A percentile compares a stretch with the other conserved stretches of the same genome.
Evolutionary conservation across 768 basidiomycete species (phyloP).

Genomic region (Dacryopinax primogenitus): DNA sequence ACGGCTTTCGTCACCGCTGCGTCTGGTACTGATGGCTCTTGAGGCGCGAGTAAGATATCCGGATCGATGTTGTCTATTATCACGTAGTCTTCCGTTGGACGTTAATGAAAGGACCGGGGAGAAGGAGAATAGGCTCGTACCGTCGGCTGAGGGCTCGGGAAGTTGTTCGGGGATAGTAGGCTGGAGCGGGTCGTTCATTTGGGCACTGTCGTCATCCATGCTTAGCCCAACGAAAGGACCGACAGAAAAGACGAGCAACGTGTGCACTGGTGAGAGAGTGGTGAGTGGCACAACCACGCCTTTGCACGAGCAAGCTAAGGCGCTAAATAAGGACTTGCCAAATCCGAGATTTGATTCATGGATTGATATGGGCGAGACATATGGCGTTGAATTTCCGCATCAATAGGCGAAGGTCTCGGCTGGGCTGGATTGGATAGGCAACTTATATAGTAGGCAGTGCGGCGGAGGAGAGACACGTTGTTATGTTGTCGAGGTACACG

Average conservation of each 20-base stretch:
- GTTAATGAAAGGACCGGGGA: not conserved
- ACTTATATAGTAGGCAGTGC: too few species aligned
- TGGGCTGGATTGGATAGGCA: too few species aligned
- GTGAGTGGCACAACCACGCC: not conserved
- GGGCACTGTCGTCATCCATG: not conserved
- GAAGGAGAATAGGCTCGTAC: not conserved
- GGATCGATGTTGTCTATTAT: not conserved
- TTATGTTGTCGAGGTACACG: too few species aligned
- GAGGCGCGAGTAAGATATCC: not conserved
- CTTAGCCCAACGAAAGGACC: not conserved
- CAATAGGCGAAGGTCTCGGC: too few species aligned
- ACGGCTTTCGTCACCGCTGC: not conserved
- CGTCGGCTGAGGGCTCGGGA: not conserved
- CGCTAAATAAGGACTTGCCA: too few species aligned
- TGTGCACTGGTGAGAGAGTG: not conserved
- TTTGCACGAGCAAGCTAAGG: too few species aligned
- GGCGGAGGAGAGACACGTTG: too few species aligned
- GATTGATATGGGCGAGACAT: too few species aligned
- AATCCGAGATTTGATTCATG: too few species aligned
- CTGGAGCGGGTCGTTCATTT: not conserved
- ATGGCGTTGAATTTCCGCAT: too few species aligned
- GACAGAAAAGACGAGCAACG: not conserved
- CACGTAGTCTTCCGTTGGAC: not conserved
- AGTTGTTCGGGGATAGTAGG: conserved; percentile 1
- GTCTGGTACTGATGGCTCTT: not conserved